A percentile compares a stretch with the other conserved stretches of the same genome.
These are phyloP conservation scores for Endocalyx cinctus DNA, from an alignment of 2,329 filamentous ascomycete species.

Conservation along the genomic window DNA sequence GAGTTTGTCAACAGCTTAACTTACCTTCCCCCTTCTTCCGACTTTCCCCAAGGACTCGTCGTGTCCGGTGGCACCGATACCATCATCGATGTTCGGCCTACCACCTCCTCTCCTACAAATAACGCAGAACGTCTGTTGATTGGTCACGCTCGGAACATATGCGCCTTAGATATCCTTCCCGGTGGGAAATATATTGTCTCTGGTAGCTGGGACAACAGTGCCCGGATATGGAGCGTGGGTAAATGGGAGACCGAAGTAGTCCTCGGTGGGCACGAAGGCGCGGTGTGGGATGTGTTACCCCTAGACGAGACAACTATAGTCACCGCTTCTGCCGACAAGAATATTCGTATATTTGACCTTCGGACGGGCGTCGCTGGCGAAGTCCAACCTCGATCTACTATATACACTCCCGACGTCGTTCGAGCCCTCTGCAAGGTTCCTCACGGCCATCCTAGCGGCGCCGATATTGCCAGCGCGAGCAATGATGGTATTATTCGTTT, in stretches of 20 bases:
- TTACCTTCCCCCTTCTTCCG: slow-evolving; percentile 64
- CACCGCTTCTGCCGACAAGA: slow-evolving; percentile 88
- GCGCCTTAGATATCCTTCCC: slow-evolving; percentile 73
- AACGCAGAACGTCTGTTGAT: slow-evolving; percentile 82
- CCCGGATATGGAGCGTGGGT: slow-evolving; percentile 78
- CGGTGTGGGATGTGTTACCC: slow-evolving; percentile 86
- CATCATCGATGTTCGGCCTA: slow-evolving; percentile 83
- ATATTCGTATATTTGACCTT: slow-evolving; percentile 79
- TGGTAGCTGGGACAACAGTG: slow-evolving; percentile 89
- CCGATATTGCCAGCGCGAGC: slow-evolving; percentile 89
- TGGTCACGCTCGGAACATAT: slow-evolving; percentile 84
- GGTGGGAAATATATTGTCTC: slow-evolving; percentile 75
- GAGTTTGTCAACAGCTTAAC: slow-evolving; percentile 85
- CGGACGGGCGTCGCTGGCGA: slow-evolving; percentile 52
- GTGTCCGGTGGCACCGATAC: slow-evolving; percentile 87
- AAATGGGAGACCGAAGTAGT: slow-evolving; percentile 76
- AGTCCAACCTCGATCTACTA: slow-evolving; percentile 47
- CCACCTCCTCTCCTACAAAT: slow-evolving; percentile 60
- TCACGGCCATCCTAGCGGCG: slow-evolving; percentile 68
- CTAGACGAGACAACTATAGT: slow-evolving; percentile 76
- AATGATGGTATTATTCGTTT: slow-evolving; percentile 87
- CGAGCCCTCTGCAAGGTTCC: slow-evolving; percentile 85
- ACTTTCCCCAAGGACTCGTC: slow-evolving; percentile 73
- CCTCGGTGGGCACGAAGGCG: slow-evolving; percentile 69
- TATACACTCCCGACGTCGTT: slow-evolving; percentile 74